Base-by-base conservation (phyloP, 2,329 filamentous ascomycete genomes). In the Chalaropsis ovoidea region DNA sequence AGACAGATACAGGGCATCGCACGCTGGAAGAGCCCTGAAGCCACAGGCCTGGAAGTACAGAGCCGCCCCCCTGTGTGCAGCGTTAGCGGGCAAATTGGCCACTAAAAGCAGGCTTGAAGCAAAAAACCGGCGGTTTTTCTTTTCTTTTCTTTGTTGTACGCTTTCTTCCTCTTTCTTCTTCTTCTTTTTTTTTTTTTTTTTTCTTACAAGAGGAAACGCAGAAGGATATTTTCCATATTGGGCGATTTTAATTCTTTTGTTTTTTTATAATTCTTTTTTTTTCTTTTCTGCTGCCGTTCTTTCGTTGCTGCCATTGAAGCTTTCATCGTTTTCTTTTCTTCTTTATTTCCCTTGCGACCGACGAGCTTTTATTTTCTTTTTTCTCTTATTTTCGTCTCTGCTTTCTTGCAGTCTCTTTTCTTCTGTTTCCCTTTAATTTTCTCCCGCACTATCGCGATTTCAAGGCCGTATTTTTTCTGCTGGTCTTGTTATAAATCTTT, bases 161-260 rank as follows among this genome's bases (percentile, higher is more conserved):
- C 13, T 13, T 19, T 43, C 62, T 42, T 8, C 17, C 11, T 54
- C 22, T 49, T 8, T 24, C 31, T 42, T 47, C 10, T 27, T 45
- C 4, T 62, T 47, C 3, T 41, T 54, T 13, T 24, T 7, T 22
- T 22, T 7, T 43, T 62, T 27, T n/a, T 11, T 64, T 63, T 68
- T 52, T n/a, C n/a, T 43, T 43, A 61, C 60, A 35, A 35, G 31
- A 7, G 31, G 7, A 35, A 35, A 35, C 3, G 7, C 3, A 35
- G 7, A 7, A 35, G 42, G 31, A 52, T 31, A 67, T 69, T 67
- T 67, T 61, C 65, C 42, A 19, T 45, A 42, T 49, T 60, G 35
- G 65, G 65, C 49, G 11, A 22, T 49, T 67, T 68, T 67, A 65
- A 63, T 65, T 67, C 66, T 41, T 64, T 45, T 60, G 3, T 6